These are phyloP conservation scores for Hymenotorrendiella dingleyae DNA, from an alignment of 2,329 filamentous ascomycete genomes.

Conservation along the genomic window DNA sequence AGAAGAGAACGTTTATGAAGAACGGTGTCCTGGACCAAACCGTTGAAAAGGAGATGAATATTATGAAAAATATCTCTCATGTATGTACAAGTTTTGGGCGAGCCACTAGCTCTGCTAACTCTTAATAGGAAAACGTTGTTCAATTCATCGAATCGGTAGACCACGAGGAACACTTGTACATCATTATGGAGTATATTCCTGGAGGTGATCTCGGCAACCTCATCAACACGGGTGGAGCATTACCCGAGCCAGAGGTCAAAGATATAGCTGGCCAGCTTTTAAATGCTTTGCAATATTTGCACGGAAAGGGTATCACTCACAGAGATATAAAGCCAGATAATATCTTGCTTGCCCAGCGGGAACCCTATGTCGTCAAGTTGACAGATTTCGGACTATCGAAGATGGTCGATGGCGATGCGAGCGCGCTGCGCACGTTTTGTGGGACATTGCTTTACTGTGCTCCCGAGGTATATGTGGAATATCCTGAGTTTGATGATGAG, in stretches of 20 bases:
- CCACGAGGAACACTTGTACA: slow-evolving; percentile 74
- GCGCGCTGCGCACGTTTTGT: slow-evolving; percentile 93
- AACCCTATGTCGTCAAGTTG: slow-evolving; percentile 78
- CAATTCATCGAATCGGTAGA: slow-evolving; percentile 86
- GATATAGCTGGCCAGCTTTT: slow-evolving; percentile 71
- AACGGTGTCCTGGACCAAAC: slow-evolving; percentile 85
- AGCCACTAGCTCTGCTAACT: slow-evolving; percentile 16
- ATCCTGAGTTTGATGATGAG: slow-evolving; percentile 61
- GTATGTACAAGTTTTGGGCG: slow-evolving; percentile 43
- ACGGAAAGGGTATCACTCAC: slow-evolving; percentile 85
- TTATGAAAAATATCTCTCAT: slow-evolving; percentile 83
- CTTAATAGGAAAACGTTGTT: slow-evolving; percentile 71
- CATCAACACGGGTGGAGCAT: slow-evolving; percentile 52
- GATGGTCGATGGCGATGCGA: slow-evolving; percentile 82
- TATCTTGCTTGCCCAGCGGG: slow-evolving; percentile 70
- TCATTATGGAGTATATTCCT: slow-evolving; percentile 92
- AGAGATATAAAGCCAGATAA: slow-evolving; percentile 99
- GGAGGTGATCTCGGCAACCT: slow-evolving; percentile 77
- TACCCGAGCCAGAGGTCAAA: slow-evolving; percentile 65
- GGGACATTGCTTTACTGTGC: slow-evolving; percentile 94
- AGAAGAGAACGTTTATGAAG: slow-evolving; percentile 90
- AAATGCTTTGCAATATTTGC: slow-evolving; percentile 78
- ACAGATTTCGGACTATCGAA: slow-evolving; percentile 97
- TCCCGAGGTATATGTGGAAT: slow-evolving; percentile 86
- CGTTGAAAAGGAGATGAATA: slow-evolving; percentile 94